phyloP scores from a whole-genome alignment of 2,329 filamentous ascomycete genomes.

The Ascochyta koolunga region DNA sequence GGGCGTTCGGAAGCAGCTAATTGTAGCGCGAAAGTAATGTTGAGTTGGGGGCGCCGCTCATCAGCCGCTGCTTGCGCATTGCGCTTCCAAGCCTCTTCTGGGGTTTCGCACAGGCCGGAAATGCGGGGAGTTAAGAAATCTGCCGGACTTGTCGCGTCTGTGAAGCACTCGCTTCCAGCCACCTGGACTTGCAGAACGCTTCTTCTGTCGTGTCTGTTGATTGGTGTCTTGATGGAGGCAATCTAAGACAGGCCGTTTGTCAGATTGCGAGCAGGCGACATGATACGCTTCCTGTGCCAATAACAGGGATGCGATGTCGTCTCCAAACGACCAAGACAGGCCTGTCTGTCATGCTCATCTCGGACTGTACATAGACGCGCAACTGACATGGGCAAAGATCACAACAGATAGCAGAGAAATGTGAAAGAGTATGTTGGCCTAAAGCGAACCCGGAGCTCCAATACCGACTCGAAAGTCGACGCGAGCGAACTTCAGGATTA shows the following conservation, averaged over 20 bases:
- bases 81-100: slow-evolving; percentile 19
- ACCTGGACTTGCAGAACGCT: slow-evolving; percentile 14
- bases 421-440: slow-evolving; percentile 41
- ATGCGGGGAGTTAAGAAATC: slow-evolving; percentile 23
- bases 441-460: slow-evolving; percentile 50
- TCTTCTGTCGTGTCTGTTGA: slow-evolving; percentile 1
- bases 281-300: neutral
- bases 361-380: slow-evolving; percentile 3
- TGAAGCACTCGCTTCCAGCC: slow-evolving; percentile 11
- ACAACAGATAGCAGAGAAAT: slow-evolving; percentile 3
- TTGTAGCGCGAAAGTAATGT: slow-evolving; percentile 9
- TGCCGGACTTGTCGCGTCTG: slow-evolving; percentile 16
- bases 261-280: neutral
- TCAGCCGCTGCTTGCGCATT: slow-evolving; percentile 23
- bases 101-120: slow-evolving; percentile 21
- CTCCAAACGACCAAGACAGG: slow-evolving; percentile 17
- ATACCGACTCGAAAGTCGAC: slow-evolving; percentile 43
- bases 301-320: neutral
- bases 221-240: slow-evolving; percentile 2
- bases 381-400: slow-evolving; percentile 1
- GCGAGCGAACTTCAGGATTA: slow-evolving; percentile 48
- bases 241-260: neutral
- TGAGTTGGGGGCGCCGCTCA: slow-evolving; percentile 17
- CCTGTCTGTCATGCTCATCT: neutral
- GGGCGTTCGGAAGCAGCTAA: slow-evolving; percentile 7